Evolutionary conservation across 2,329 filamentous ascomycete species (phyloP), one percentile per base, ranked within the genome.

Genomic region (Paraconiothyrium sp.): DNA sequence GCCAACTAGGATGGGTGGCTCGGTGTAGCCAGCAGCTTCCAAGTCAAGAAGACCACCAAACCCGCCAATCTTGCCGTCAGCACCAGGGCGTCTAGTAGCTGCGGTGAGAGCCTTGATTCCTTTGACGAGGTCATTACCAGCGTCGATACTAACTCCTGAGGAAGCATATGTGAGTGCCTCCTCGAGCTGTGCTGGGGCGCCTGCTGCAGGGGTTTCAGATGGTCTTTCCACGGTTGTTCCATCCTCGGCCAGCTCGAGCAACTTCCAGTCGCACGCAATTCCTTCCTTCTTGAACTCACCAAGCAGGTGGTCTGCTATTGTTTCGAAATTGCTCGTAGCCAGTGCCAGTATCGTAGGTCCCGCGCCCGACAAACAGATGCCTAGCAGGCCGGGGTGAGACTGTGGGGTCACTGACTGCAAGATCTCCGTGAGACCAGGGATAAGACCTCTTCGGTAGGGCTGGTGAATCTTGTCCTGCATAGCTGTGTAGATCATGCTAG

Each of bases 381-480:
- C 95, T 57, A 97, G 85, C 57, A 99, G 88, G 6, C 95, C 95
- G 1, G 92, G 89, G 76, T 97, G 93, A 5, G 91, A 91, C 74
- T 88, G 87, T 32, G 94, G 95, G 11, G 92, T 97, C 84, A 98
- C 94, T 62, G 91, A 94, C 77, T 93, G 88, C 56, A 99, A 88
- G 57, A 99, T 94, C 76, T 97, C 91, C 16, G 92, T 91, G 60
- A 99, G 85, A 0, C 94, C 95, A 1, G 95, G 95, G 69, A 99
- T 97, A 64, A 99, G 87, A 2, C 87, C 90, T 80, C 95, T 90
- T 57, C 95, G 90, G 83, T 99, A 98, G 47, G 93, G 95, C 80
- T 99, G 95, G 82, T 99, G 95, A 63, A 99, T 89, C 81, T 94
- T 97, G 83, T 99, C 95, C 82, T 98, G 95, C 95, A 99, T 99